phyloP scores from a whole-genome alignment of 371 early-diverging fungal genomes.

The Actinomortierella ambigua region DNA sequence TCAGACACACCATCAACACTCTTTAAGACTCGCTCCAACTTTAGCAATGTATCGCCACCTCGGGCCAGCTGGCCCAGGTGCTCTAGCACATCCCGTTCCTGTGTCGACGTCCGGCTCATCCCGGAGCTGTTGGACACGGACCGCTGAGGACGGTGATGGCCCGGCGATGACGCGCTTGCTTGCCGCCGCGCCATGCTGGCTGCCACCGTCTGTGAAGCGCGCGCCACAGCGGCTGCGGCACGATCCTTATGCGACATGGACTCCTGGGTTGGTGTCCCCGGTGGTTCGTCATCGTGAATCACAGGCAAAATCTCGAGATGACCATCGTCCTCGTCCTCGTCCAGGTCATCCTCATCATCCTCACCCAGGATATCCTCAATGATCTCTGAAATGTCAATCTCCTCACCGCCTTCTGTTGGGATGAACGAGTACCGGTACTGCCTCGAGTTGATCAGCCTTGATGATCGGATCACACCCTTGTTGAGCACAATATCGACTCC shows the following conservation, averaged over 20 bases:
- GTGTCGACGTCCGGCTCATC: slow-evolving; percentile 3
- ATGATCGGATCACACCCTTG: slow-evolving; percentile 47
- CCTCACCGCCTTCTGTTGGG: slow-evolving; percentile 41
- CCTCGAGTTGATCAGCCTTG: slow-evolving; percentile 45
- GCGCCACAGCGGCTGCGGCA: slow-evolving; percentile 31
- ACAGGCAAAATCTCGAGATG: slow-evolving; percentile 14
- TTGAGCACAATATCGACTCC: slow-evolving; percentile 47
- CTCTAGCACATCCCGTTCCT: slow-evolving; percentile 21
- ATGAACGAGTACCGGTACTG: slow-evolving; percentile 52
- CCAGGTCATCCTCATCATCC: slow-evolving; percentile 29
- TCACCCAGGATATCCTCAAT: slow-evolving; percentile 49
- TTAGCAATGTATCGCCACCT: slow-evolving; percentile 26
- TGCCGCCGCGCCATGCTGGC: slow-evolving; percentile 37
- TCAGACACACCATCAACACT: slow-evolving; percentile 5
- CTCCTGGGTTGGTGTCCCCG: slow-evolving; percentile 7
- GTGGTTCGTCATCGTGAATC: background rate
- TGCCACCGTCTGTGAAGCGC: slow-evolving; percentile 36
- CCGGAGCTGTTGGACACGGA: slow-evolving; percentile 16
- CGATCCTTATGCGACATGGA: slow-evolving; percentile 32
- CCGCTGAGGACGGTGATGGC: background rate
- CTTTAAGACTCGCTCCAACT: slow-evolving; percentile 20
- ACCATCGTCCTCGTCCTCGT: slow-evolving; percentile 38
- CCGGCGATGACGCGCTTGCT: slow-evolving; percentile 4
- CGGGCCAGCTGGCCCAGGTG: slow-evolving; percentile 13
- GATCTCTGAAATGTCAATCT: slow-evolving; percentile 49